These are phyloP conservation scores for Monilinia aucupariae DNA, from an alignment of 2,329 filamentous ascomycete species.

Conservation along the genomic window DNA sequence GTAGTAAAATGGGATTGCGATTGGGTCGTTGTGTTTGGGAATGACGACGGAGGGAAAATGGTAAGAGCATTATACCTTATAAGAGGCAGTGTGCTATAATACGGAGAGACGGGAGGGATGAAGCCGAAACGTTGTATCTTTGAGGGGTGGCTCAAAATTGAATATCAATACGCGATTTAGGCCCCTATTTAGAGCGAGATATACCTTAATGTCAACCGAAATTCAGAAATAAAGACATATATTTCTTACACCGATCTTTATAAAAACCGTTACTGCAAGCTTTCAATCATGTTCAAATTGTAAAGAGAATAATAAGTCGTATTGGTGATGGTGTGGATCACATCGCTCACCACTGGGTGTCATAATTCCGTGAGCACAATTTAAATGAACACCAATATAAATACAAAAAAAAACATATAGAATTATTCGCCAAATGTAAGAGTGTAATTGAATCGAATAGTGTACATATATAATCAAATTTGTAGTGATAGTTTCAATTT, in stretches of 20 bases:
- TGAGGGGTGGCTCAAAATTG: background rate
- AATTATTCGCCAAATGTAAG: no score
- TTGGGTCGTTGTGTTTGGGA: background rate
- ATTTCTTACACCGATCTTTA: background rate
- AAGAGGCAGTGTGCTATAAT: background rate
- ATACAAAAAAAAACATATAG: no score
- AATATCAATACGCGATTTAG: background rate
- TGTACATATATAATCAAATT: no score
- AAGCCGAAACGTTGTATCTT: background rate
- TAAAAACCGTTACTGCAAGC: no score
- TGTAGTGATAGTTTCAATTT: no score
- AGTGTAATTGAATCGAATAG: no score
- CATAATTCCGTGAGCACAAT: no score
- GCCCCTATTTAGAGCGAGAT: background rate
- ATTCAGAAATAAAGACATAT: background rate
- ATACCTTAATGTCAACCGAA: background rate
- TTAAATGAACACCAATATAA: no score
- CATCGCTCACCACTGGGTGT: no score
- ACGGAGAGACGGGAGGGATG: background rate
- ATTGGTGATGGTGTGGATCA: background rate
- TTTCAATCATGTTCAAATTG: background rate
- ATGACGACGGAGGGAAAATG: background rate
- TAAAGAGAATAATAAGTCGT: no score
- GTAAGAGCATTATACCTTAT: background rate
- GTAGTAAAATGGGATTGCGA: background rate